phyloP scores from a whole-genome alignment of 352 stramenopile species.

The Pythium periplocum region DNA sequence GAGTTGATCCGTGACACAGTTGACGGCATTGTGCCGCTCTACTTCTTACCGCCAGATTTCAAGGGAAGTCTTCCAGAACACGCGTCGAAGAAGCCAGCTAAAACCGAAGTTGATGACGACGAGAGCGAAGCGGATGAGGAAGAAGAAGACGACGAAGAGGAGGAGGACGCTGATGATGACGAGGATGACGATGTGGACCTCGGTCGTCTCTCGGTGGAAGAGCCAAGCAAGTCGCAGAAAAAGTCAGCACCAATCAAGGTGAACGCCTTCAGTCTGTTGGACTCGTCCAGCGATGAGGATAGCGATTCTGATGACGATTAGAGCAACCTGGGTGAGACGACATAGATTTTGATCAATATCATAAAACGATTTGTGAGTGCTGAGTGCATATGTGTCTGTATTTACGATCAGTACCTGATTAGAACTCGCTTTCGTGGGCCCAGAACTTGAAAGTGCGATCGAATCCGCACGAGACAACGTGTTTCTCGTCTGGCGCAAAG shows the following conservation, averaged over 20 bases:
- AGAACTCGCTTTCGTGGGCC: constrained; percentile 89
- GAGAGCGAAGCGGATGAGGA: constrained; percentile 3
- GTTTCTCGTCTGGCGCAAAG: constrained; percentile 85
- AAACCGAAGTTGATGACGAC: constrained; percentile 1
- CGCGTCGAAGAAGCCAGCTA: constrained; percentile 5
- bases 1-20: constrained; percentile 80
- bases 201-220: background rate
- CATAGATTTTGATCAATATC: too few relatives aligned
- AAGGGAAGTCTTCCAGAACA: constrained; percentile 20
- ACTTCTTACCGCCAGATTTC: constrained; percentile 77
- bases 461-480: constrained; percentile 86
- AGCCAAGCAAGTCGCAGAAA: constrained; percentile 1
- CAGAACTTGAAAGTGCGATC: constrained; percentile 93
- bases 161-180: background rate
- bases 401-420: constrained; percentile 9
- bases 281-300: constrained; percentile 20
- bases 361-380: too few relatives aligned
- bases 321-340: background rate
- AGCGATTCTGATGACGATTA: constrained; percentile 15
- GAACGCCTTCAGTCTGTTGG: constrained; percentile 22
- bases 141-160: constrained; percentile 4
- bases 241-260: constrained; percentile 6
- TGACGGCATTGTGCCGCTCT: constrained; percentile 76
- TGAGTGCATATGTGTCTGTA: too few relatives aligned
- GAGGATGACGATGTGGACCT: background rate